These are phyloP conservation scores for Colletotrichum ledebouriae DNA, from an alignment of 2,329 filamentous ascomycete species.

Conservation along the genomic window DNA sequence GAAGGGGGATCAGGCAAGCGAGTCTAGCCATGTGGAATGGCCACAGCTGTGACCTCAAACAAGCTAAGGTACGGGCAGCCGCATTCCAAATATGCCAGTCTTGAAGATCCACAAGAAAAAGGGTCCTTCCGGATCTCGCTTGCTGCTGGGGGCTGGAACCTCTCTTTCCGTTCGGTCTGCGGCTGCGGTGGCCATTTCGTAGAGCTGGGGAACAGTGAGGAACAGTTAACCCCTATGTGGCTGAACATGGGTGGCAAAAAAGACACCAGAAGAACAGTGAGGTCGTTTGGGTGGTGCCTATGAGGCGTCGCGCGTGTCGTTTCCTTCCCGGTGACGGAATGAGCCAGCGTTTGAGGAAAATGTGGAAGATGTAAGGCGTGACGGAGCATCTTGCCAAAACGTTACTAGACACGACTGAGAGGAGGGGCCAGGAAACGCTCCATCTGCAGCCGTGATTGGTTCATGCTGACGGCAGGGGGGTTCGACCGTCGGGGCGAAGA, in stretches of 20 bases:
- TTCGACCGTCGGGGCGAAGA: constrained; percentile 21
- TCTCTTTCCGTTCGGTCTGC: constrained; percentile 14
- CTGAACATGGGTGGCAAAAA: too few relatives aligned
- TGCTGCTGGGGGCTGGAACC: not conserved
- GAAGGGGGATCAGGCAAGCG: constrained; percentile 11
- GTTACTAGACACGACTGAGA: constrained; percentile 22
- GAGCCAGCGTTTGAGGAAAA: constrained; percentile 38
- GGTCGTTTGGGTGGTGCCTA: constrained; percentile 25
- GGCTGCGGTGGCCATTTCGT: not conserved
- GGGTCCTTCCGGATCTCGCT: constrained; percentile 18
- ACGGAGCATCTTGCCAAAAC: constrained; percentile 38
- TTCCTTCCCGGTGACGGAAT: constrained; percentile 41
- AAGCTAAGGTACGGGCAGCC: constrained; percentile 25
- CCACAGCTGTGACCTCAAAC: not conserved
- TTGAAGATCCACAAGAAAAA: constrained; percentile 29
- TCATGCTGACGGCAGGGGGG: constrained; percentile 5
- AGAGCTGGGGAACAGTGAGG: too few relatives aligned
- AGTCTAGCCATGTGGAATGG: constrained; percentile 17
- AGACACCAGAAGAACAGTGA: too few relatives aligned
- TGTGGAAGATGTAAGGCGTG: constrained; percentile 16
- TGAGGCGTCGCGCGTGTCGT: constrained; percentile 38
- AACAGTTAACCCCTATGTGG: too few relatives aligned
- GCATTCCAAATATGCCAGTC: constrained; percentile 33
- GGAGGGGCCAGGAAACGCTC: constrained; percentile 23
- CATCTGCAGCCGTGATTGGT: constrained; percentile 23